Conservation (phyloP, 345 rosid genomes). For the Sonneratia caseolaris region DNA sequence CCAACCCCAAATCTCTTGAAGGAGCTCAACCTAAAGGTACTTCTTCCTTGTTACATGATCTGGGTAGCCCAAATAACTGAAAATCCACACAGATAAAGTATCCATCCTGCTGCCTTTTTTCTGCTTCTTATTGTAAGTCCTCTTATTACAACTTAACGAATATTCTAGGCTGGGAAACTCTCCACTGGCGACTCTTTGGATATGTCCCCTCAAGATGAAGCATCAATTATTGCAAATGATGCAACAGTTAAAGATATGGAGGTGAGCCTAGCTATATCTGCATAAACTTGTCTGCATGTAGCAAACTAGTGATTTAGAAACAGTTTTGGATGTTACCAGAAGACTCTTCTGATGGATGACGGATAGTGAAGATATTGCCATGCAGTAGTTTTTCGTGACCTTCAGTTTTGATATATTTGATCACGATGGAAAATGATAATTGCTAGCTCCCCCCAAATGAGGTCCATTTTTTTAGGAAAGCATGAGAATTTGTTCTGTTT, state of each 20-base stretch:
- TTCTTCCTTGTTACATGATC: background rate
- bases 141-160: background rate
- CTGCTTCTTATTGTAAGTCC: background rate
- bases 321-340: background rate
- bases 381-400: background rate
- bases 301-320: background rate
- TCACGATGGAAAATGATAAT: background rate
- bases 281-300: background rate
- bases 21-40: constrained; percentile 74
- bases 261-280: constrained; percentile 31
- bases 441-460: background rate
- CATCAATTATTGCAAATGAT: constrained; percentile 65
- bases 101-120: background rate
- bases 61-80: background rate
- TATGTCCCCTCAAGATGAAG: constrained; percentile 77
- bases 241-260: constrained; percentile 94
- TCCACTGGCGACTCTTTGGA: constrained; percentile 96
- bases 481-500: background rate
- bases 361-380: background rate
- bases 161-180: constrained; percentile 63
- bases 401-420: background rate
- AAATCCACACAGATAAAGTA: background rate
- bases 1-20: constrained; percentile 69
- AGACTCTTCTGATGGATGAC: background rate
- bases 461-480: background rate